phyloP scores from a whole-genome alignment of 345 rosid genomes.

The Noccaea caerulescens region DNA sequence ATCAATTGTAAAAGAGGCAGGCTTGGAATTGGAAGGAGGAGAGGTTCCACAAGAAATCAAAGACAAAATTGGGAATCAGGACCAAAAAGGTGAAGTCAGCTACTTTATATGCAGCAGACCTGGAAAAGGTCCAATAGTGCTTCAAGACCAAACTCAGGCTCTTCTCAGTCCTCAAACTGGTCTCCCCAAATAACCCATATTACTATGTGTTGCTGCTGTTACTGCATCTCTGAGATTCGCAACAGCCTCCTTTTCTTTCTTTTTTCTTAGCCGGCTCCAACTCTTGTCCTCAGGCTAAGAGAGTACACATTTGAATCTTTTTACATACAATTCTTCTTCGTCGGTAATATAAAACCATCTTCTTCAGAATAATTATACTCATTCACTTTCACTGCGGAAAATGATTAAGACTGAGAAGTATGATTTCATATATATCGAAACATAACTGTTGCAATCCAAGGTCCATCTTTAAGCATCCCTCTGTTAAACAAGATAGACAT shows the following conservation, averaged over 20 bases:
- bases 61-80: conserved; percentile 54
- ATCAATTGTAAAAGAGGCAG: conserved; percentile 83
- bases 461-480: no score
- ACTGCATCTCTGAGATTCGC: conserved; percentile 5
- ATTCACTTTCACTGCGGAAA: not conserved
- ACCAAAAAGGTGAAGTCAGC: conserved; percentile 70
- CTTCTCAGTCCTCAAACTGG: conserved; percentile 74
- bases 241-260: not conserved
- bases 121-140: conserved; percentile 79
- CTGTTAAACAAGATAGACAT: no score
- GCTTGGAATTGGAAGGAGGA: conserved; percentile 54
- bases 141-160: conserved; percentile 61
- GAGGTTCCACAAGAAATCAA: conserved; percentile 67
- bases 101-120: conserved; percentile 93
- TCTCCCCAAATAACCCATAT: conserved; percentile 57
- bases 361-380: not conserved
- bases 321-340: not conserved
- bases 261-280: not conserved
- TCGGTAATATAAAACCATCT: not conserved
- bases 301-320: conserved; percentile 3
- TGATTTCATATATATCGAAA: no score
- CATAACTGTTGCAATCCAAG: no score
- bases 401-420: no score
- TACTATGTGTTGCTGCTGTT: not conserved
- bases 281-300: conserved; percentile 4